Evolutionary conservation across 1,139 yeast species (phyloP), one percentile per base, ranked within the genome.

Genomic region (Kodamaea ohmeri): DNA sequence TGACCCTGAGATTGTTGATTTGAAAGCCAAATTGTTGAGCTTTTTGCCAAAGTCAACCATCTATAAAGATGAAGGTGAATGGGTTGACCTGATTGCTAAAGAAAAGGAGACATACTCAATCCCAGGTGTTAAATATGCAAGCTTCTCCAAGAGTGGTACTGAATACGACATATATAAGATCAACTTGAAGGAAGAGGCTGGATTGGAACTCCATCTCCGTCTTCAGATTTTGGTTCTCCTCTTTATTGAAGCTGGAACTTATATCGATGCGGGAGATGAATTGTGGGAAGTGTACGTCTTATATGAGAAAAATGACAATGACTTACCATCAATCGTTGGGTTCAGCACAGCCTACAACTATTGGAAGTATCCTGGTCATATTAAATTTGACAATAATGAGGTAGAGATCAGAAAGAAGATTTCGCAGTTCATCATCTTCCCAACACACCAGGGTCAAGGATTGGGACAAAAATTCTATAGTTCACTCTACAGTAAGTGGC

Each of bases 231-330:
- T 92, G 50, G 86, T 87, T 16, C 64, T 90, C 33, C 65, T 92
- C 16, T 89, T 83, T 63, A 92, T 92, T 51, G 99, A 92, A 58
- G 97, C 96, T 0, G 98, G 97, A 1, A 81, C 95, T 2, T 87
- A 78, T 52, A 88, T 94, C 44, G 97, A 90, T 54, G 70, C 72
- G 27, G 61, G 63, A 1, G 97, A 92, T 58, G 73, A 74, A 13
- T 70, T 77, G 18, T 92, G 98, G 98, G 78, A 76, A 32, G 56
- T 76, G 3, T 77, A 71, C 48, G 71, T 71, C 7, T 47, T 76
- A 27, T 78, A 75, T 73, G 77, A 51, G 45, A 77, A 17, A 52
- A 62, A 49, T 18, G 73, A 47, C 35, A 71, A 49, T 51, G 62
- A 48, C 15, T 58, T 57, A 32, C 67, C 71, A 1, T 61, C 69